phyloP scores from a whole-genome alignment of 2,329 filamentous ascomycete genomes.

The Colletotrichum cordylinicola region DNA sequence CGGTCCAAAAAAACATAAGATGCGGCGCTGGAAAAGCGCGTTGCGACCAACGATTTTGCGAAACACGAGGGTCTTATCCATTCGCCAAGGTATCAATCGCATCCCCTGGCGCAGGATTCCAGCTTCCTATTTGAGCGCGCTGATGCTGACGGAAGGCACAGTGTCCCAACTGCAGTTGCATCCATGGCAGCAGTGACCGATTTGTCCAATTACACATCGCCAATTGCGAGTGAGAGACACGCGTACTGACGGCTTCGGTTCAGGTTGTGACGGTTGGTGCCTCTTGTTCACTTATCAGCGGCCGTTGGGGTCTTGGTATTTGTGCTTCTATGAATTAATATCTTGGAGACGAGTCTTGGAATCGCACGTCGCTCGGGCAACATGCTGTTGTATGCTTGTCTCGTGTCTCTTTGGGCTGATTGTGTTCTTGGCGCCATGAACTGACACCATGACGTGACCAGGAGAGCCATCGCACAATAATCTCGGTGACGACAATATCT shows the following conservation, averaged over 20 bases:
- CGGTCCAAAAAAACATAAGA: not conserved
- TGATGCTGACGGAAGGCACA: not conserved
- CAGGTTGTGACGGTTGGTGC: not conserved
- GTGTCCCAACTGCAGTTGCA: not conserved
- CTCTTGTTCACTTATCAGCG: not conserved
- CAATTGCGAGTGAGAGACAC: not conserved
- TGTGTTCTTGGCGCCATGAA: not conserved
- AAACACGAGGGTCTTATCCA: not conserved
- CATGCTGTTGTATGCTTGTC: rapidly evolving
- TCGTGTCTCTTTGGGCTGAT: not conserved
- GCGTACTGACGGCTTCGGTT: not conserved
- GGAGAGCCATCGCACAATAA: not conserved
- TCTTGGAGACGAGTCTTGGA: not conserved
- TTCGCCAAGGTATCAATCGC: not conserved
- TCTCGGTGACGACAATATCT: not conserved
- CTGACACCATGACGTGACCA: not conserved
- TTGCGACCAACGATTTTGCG: not conserved
- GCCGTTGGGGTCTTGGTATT: not conserved
- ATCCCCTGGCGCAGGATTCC: not conserved
- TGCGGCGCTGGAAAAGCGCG: not conserved
- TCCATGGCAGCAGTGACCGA: not conserved
- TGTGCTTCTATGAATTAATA: rapidly evolving
- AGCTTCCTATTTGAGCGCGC: not conserved
- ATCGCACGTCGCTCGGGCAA: not conserved
- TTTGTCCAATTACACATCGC: not conserved